phyloP scores from a whole-genome alignment of 1,139 yeast genomes.

The Magnusiomyces sp. region DNA sequence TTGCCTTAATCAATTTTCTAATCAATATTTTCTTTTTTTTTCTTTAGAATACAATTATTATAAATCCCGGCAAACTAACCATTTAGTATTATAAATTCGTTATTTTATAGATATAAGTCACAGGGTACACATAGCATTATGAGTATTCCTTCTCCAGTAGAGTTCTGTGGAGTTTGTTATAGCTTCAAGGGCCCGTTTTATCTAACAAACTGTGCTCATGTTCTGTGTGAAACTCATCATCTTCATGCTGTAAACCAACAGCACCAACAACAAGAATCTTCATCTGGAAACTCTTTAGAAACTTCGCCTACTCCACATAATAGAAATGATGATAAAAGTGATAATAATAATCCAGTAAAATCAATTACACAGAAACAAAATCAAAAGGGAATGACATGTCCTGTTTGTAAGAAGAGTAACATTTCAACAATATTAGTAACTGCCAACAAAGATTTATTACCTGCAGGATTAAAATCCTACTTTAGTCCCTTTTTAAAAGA shows the following conservation, averaged over 20 bases:
- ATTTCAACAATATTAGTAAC: conserved; percentile 7
- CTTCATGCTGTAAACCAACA: background rate
- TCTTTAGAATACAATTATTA: too few relatives aligned
- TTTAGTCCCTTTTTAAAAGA: conserved; percentile 10
- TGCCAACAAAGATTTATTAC: conserved; percentile 6
- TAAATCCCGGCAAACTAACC: too few relatives aligned
- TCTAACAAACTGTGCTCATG: conserved; percentile 14
- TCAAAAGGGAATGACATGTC: conserved; percentile 1
- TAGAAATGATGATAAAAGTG: background rate
- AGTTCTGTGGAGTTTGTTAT: conserved; percentile 13
- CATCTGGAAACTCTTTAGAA: background rate
- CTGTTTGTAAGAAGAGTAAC: conserved; percentile 7
- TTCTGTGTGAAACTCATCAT: conserved; percentile 9
- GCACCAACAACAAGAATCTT: background rate
- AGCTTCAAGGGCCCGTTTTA: conserved; percentile 8
- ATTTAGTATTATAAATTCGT: too few relatives aligned
- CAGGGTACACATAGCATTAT: too few relatives aligned
- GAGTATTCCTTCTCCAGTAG: too few relatives aligned
- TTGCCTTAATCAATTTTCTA: too few relatives aligned
- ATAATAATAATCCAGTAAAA: too few relatives aligned
- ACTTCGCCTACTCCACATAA: background rate
- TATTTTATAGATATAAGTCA: too few relatives aligned
- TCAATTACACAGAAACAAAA: background rate
- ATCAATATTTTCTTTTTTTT: too few relatives aligned
- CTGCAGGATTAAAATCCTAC: conserved; percentile 7